Evolutionary conservation across 2,329 filamentous ascomycete species (phyloP).

Genomic region (Fusarium nisikadoi): DNA sequence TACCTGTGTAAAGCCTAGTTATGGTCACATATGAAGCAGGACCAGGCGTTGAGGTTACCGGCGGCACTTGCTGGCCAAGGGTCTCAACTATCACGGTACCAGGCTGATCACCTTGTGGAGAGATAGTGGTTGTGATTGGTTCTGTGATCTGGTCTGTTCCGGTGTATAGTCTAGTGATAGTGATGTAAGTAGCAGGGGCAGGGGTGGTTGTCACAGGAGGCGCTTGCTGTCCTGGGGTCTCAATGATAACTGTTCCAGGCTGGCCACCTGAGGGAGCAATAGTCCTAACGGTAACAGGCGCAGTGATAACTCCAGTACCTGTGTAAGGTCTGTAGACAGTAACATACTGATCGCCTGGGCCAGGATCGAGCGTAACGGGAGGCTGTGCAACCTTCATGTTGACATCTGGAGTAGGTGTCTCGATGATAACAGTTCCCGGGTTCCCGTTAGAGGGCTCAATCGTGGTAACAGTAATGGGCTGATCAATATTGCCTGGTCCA

Average conservation of each 20-base stretch:
- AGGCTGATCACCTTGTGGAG: background rate
- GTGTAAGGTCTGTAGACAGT: conserved; percentile 27
- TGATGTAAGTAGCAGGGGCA: conserved; percentile 12
- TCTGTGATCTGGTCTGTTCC: conserved; percentile 7
- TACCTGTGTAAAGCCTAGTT: conserved; percentile 17
- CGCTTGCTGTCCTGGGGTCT: conserved; percentile 25
- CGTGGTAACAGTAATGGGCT: conserved; percentile 26
- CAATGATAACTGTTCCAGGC: conserved; percentile 27
- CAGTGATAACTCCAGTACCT: conserved; percentile 14
- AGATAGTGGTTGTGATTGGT: conserved; percentile 3
- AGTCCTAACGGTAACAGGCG: conserved; percentile 15
- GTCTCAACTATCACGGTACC: conserved; percentile 21
- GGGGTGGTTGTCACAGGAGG: conserved; percentile 22
- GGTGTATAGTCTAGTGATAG: conserved; percentile 14
- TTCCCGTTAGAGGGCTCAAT: conserved; percentile 13
- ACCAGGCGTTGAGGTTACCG: background rate
- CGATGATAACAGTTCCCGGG: conserved; percentile 25
- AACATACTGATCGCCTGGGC: conserved; percentile 9
- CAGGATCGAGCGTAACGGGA: conserved; percentile 21
- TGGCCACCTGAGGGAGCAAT: conserved; percentile 10
- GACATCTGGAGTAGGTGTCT: conserved; percentile 17
- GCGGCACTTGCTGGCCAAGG: background rate
- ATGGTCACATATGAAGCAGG: conserved; percentile 8
- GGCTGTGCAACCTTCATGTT: conserved; percentile 16
- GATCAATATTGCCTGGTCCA: conserved; percentile 15